Evolutionary conservation across 164 flowering plant species (phyloP), one percentile per base, ranked within the genome.

Genomic region (Macadamia integrifolia): DNA sequence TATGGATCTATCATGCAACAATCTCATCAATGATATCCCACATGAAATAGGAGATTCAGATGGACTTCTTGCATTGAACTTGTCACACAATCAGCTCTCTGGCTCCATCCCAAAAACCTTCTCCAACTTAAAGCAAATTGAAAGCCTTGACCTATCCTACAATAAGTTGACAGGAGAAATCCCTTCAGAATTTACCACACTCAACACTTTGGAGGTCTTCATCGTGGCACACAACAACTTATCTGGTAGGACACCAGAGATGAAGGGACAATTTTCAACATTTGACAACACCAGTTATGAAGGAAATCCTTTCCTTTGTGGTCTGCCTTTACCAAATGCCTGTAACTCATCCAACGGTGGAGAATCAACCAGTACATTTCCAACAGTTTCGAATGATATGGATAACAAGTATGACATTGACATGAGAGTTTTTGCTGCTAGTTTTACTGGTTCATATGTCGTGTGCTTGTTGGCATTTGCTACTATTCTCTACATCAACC

Each of bases 71-170:
- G 49, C 35, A 1, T 32, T 78, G 35, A 69, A 78, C 68, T 50
- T 74, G 9, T 72, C 78, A 0, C 61, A 74, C 64, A 74, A 78
- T 31, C 17, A 44, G 14, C 46, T 71, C 1, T 35, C 49, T 2
- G 77, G 77, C 15, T 11, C 68, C 13, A 75, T 71, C 5, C 77
- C 77, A 3, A 11, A 4, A 17, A 58, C 66, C 28, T 71, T 75
- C 14, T 65, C 66, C 0, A 68, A 72, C 29, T 64, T 75, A 9
- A 18, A n/a, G 32, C 12, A 53, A 15, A 64, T 75, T 6, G 81
- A 78, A 52, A 70, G 74, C 29, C 63, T 78, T 55, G 78, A 78
- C 57, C 69, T 75, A 64, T 78, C 78, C 23, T 58, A 69, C 67
- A 78, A 75, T 55, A 58, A 43, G 15, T 56, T 78, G 72, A 67